phyloP scores from a whole-genome alignment of 345 rosid genomes.

The Arabis hirsuta region DNA sequence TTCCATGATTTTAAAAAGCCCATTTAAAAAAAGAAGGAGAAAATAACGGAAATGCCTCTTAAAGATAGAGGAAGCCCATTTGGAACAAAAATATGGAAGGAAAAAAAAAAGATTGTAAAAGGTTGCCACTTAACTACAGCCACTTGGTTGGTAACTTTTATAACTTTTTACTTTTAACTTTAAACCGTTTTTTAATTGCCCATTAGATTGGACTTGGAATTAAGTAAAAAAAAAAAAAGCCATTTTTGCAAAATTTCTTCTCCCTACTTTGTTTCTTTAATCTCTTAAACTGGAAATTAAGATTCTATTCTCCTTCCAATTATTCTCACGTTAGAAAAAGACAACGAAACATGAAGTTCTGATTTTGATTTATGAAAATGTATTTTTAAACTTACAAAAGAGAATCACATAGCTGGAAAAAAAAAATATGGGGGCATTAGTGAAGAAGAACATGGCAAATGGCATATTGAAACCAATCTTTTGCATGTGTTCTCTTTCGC shows the following conservation, averaged over 20 bases:
- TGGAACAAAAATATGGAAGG: background rate
- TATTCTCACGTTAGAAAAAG: slow-evolving; percentile 36
- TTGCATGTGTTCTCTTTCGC: slow-evolving; percentile 38
- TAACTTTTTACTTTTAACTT: background rate
- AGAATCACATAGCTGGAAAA: slow-evolving; percentile 44
- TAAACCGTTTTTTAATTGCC: slow-evolving; percentile 14
- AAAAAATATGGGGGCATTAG: slow-evolving; percentile 28
- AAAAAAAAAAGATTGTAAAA: too few relatives aligned
- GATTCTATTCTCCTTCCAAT: slow-evolving; percentile 20
- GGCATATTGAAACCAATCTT: slow-evolving; percentile 27
- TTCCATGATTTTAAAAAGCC: background rate
- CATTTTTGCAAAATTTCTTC: background rate
- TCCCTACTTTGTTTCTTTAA: slow-evolving; percentile 15
- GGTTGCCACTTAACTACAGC: slow-evolving; percentile 84
- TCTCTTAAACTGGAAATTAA: slow-evolving; percentile 8
- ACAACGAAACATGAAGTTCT: slow-evolving; percentile 31
- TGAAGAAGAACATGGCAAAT: slow-evolving; percentile 43
- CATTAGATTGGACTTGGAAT: slow-evolving; percentile 32
- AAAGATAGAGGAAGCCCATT: background rate
- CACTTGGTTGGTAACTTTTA: background rate
- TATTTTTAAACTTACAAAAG: slow-evolving; percentile 15
- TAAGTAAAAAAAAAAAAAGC: background rate
- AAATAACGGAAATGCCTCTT: background rate
- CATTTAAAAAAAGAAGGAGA: background rate
- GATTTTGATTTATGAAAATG: slow-evolving; percentile 11